Evolutionary conservation across 371 early-diverging fungal species (phyloP).

Genomic region (Cokeromyces recurvatus): DNA sequence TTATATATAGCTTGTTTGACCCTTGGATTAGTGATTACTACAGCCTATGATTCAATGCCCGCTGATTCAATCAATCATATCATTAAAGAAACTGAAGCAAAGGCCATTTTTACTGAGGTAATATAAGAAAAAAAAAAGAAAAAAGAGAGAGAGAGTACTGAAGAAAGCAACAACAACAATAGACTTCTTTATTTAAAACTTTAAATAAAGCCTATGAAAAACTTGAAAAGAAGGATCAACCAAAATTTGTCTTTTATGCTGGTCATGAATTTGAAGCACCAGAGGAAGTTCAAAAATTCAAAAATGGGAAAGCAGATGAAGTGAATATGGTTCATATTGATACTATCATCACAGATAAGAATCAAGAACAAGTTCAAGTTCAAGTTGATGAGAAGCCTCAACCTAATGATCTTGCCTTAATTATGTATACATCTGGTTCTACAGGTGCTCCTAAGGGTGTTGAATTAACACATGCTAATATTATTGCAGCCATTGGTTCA

Average conservation of each 20-base stretch:
- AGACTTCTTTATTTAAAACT: conserved; percentile 28
- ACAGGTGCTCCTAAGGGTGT: conserved; percentile 80
- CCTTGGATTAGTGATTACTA: conserved; percentile 71
- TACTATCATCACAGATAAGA: background rate
- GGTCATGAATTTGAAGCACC: conserved; percentile 35
- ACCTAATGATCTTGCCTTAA: conserved; percentile 71
- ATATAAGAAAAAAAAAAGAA: too few species aligned
- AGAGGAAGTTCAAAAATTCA: conserved; percentile 22
- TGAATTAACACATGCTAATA: conserved; percentile 60
- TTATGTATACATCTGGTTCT: conserved; percentile 85
- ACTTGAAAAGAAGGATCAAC: conserved; percentile 13
- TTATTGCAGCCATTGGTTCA: conserved; percentile 63
- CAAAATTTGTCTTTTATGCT: conserved; percentile 29
- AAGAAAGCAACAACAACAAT: too few species aligned
- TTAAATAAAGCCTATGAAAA: conserved; percentile 29
- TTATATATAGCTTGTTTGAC: conserved; percentile 52
- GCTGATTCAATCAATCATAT: conserved; percentile 70
- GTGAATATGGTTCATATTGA: conserved; percentile 31
- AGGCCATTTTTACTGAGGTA: conserved; percentile 73
- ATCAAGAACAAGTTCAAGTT: background rate
- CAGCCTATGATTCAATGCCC: conserved; percentile 90
- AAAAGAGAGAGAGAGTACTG: too few species aligned
- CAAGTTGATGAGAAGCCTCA: conserved; percentile 32
- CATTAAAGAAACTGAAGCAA: conserved; percentile 67
- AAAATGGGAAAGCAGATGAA: conserved; percentile 9